A percentile compares a stretch with the other conserved stretches of the same genome.
phyloP scores from a whole-genome alignment of 345 rosid species.

The Gossypium thurberi region DNA sequence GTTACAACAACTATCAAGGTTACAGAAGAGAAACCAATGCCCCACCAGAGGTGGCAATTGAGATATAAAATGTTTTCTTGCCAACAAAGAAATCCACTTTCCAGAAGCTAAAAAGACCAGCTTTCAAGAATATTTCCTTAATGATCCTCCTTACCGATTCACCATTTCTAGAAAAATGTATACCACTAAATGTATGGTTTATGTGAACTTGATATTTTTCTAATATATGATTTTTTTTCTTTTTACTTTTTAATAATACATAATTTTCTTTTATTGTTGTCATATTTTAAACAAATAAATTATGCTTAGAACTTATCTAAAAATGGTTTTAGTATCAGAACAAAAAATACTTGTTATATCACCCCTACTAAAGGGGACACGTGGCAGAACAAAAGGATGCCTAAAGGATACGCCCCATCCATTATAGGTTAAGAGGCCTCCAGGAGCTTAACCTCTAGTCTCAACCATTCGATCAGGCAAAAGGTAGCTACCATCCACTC shows the following conservation, averaged over 20 bases:
- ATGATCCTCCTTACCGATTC: conserved; percentile 77
- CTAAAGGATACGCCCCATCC: too few relatives aligned
- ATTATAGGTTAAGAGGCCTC: too few relatives aligned
- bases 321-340: neutral
- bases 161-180: conserved; percentile 60
- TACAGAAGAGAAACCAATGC: conserved; percentile 14
- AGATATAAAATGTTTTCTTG: conserved; percentile 60
- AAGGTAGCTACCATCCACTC: too few relatives aligned
- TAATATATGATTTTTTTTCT: neutral
- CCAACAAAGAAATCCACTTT: conserved; percentile 59
- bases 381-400: too few relatives aligned
- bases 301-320: neutral
- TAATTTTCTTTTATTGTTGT: neutral
- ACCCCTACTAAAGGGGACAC: too few relatives aligned
- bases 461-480: too few relatives aligned
- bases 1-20: conserved; percentile 7
- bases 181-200: neutral
- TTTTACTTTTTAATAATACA: neutral
- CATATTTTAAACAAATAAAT: neutral
- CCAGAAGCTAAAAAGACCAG: conserved; percentile 53
- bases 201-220: neutral
- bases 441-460: too few relatives aligned
- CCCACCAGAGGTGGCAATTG: conserved; percentile 14
- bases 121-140: conserved; percentile 71
- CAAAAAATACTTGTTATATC: too few relatives aligned